These are phyloP conservation scores for Crithidia expoeki DNA, from an alignment of 208 protist genomes.

Conservation along the genomic window DNA sequence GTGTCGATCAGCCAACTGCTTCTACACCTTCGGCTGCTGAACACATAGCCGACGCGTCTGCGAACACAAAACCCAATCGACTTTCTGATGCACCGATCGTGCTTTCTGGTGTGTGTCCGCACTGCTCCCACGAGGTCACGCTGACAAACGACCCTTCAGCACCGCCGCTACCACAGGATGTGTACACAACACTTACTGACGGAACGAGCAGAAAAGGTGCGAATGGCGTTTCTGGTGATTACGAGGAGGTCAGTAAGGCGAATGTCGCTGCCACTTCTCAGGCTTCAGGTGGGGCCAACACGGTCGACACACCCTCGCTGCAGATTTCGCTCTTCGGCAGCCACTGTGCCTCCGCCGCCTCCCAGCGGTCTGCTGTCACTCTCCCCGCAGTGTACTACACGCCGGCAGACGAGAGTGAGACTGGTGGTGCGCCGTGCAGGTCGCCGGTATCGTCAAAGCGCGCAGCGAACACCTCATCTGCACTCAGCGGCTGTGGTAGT, in stretches of 20 bases:
- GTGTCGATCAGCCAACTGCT: too few relatives aligned
- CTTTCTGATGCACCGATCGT: neutral
- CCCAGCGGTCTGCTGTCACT: neutral
- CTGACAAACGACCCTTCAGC: neutral
- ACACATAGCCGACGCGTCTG: neutral
- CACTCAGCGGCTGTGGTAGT: too few relatives aligned
- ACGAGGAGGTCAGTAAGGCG: too few relatives aligned
- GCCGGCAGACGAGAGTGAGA: neutral
- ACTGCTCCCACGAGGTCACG: constrained; percentile 17
- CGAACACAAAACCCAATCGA: neutral
- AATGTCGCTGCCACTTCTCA: too few relatives aligned
- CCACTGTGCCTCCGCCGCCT: neutral
- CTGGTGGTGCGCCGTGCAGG: neutral
- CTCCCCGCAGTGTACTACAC: neutral
- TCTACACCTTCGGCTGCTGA: too few relatives aligned
- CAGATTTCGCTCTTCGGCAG: constrained; percentile 5
- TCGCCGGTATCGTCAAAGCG: too few relatives aligned
- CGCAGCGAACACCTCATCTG: too few relatives aligned
- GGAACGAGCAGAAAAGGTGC: neutral
- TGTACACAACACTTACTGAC: neutral
- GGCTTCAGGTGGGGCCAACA: neutral
- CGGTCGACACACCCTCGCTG: neutral
- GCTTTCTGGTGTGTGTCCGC: constrained; percentile 15
- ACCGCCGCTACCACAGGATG: neutral
- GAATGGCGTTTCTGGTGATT: too few relatives aligned